Conservation (phyloP, 768 basidiomycete genomes). For the Kwoniella bestiolae region DNA sequence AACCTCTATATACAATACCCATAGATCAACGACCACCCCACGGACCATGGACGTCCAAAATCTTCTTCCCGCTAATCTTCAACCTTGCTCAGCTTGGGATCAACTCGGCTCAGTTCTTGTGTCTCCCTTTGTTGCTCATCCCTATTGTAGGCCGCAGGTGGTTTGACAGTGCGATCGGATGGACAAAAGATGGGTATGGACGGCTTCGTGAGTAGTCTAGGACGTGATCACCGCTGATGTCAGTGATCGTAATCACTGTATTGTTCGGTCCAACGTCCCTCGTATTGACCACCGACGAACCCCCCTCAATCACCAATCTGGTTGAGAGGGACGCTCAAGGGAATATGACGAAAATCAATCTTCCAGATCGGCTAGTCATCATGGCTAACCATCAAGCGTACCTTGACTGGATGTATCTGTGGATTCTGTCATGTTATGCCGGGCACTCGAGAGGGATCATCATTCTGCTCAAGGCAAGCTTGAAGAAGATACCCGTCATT, state of each 20-base stretch:
- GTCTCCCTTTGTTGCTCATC: slow-evolving; percentile 68
- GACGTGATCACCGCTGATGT: slow-evolving; percentile 11
- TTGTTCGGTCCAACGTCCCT: slow-evolving; percentile 48
- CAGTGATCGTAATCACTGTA: slow-evolving; percentile 50
- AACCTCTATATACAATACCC: slow-evolving; percentile 54
- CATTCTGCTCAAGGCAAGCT: slow-evolving; percentile 89
- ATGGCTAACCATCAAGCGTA: slow-evolving; percentile 82
- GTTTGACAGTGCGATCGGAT: slow-evolving; percentile 73
- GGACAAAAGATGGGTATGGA: slow-evolving; percentile 83
- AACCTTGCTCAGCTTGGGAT: slow-evolving; percentile 72
- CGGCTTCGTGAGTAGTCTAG: slow-evolving; percentile 62
- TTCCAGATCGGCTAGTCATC: slow-evolving; percentile 79
- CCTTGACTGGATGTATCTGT: slow-evolving; percentile 72
- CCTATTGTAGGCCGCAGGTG: slow-evolving; percentile 65
- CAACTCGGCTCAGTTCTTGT: slow-evolving; percentile 72
- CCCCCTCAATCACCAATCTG: slow-evolving; percentile 60
- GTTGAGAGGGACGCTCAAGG: slow-evolving; percentile 66
- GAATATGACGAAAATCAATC: slow-evolving; percentile 65
- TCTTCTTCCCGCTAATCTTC: slow-evolving; percentile 57
- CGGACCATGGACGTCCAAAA: slow-evolving; percentile 35
- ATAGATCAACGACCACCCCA: slow-evolving; percentile 53
- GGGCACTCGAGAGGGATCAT: slow-evolving; percentile 68
- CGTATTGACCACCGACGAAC: slow-evolving; percentile 51
- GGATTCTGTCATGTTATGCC: slow-evolving; percentile 52
- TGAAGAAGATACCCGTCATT: slow-evolving; percentile 81